Base-by-base conservation (phyloP, 2,329 filamentous ascomycete genomes). In the Leptographium procerum region DNA sequence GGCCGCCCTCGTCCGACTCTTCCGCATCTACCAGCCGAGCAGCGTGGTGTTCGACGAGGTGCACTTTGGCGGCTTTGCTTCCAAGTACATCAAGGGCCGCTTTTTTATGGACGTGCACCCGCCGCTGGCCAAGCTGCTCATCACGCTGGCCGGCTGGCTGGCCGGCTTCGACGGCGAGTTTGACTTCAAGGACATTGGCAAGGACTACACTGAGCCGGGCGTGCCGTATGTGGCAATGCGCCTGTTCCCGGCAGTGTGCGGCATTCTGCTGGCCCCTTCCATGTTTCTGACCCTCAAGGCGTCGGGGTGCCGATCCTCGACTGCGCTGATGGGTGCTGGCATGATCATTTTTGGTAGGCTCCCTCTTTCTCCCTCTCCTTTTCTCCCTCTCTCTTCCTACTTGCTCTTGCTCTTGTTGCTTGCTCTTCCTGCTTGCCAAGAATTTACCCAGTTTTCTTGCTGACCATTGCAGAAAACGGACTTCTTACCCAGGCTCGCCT, bases 61-160 rank as follows among this genome's bases (percentile, higher is more conserved):
- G 72, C 94, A 99, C 75, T 99, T 99, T 72, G 94, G 94, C 71
- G 94, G 94, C 54, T 99, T 99, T 71, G 94, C 94, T 64, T 90
- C 88, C 66, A 99, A 99, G 74, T 99, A 99, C 73, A 97, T 99
- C 81, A 97, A 99, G 79, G 94, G 94, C 69, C 87, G 82, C 71
- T 99, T 99, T 82, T 99, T 99, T 74, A 99, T 99, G 94, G 94
- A 99, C 71, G 94, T 99, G n/a, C 94, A 99, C 71, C 94, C 94
- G 34, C 94, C 94, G 52, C 81, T 99, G 61, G 94, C 94, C 64
- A 99, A 99, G 78, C 84, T 99, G 70, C 85, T 99, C 65, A 92
- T 99, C 68, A 95, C 94, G 56, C 83, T 99, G 61, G 91, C 91
- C 63, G 94, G 92, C 66, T 99, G 88, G 86, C 74, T 96, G 63